Percentiles rank a stretch among this genome's conserved stretches.
Conservation (phyloP, 2,329 filamentous ascomycete species). For the Exutisphaerella laricina region DNA sequence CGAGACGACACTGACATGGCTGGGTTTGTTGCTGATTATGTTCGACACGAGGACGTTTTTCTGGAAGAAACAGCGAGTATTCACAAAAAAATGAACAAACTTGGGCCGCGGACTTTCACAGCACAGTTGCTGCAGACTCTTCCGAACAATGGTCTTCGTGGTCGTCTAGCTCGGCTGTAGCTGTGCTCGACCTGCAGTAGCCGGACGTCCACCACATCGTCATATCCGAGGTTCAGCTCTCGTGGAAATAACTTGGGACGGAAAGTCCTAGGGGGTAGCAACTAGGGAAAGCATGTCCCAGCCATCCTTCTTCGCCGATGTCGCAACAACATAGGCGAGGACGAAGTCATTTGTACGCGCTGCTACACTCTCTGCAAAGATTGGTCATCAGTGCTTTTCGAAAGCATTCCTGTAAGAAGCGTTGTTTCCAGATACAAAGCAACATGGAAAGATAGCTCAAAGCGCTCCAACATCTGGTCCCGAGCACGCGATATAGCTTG, state of each 20-base stretch:
- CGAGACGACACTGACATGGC: conserved; percentile 61
- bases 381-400: too few species aligned
- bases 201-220: conserved; percentile 1
- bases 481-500: too few species aligned
- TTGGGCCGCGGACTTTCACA: background rate
- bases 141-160: conserved; percentile 7
- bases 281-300: too few species aligned
- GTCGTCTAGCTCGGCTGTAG: conserved; percentile 1
- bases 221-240: conserved; percentile 1
- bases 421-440: background rate
- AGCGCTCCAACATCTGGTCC: background rate
- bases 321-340: too few species aligned
- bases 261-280: too few species aligned
- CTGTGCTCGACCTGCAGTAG: conserved; percentile 4
- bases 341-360: background rate
- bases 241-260: background rate
- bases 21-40: too few species aligned
- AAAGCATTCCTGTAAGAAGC: too few species aligned
- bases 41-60: too few species aligned
- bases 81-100: background rate
- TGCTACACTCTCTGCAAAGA: too few species aligned
- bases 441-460: conserved; percentile 12
- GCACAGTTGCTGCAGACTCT: background rate
- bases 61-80: too few species aligned
- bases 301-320: conserved; percentile 4